A percentile compares a stretch with the other conserved stretches of the same genome.
Conservation (phyloP, 169 alveolate genomes). For the Plasmodium ovale region DNA sequence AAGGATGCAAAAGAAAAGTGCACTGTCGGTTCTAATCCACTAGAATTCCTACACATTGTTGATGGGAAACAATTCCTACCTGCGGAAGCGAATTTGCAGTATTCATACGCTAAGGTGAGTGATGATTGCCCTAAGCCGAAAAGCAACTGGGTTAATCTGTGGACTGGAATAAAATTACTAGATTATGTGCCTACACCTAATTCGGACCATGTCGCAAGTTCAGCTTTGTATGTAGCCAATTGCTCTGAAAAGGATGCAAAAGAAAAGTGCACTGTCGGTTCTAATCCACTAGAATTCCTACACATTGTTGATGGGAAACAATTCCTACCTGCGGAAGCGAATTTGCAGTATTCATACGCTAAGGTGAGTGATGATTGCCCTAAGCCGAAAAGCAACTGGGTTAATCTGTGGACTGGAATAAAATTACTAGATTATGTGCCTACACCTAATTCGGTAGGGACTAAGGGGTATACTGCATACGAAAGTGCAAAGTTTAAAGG, state of each 20-base stretch:
- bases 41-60: slow-evolving; percentile 3
- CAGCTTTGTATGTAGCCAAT: not conserved
- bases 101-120: not conserved
- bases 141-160: not conserved
- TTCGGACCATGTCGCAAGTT: no score
- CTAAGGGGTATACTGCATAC: slow-evolving; percentile 10
- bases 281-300: not conserved
- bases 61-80: not conserved
- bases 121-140: not conserved
- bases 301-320: not conserved
- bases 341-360: not conserved
- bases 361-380: not conserved
- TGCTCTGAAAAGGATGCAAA: not conserved
- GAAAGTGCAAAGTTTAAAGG: not conserved
- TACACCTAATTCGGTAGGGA: not conserved
- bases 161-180: not conserved
- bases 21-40: not conserved
- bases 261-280: not conserved
- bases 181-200: not conserved
- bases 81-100: not conserved
- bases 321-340: not conserved
- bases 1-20: slow-evolving; percentile 1
- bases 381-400: not conserved
- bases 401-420: not conserved
- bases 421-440: not conserved